Conservation (phyloP, 169 alveolate genomes). For the Cryptosporidium sp. region DNA sequence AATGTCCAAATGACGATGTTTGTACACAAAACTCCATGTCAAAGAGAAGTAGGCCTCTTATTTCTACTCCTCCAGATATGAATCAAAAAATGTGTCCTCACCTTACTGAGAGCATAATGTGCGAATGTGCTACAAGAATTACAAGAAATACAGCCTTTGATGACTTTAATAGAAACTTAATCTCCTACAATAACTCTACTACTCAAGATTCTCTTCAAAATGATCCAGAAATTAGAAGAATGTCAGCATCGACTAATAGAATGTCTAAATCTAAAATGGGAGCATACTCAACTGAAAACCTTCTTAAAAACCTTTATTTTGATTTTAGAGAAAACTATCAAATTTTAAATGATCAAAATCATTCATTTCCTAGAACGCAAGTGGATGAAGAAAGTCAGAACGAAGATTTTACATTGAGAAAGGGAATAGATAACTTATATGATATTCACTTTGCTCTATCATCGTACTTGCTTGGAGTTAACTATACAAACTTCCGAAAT, state of each 20-base stretch:
- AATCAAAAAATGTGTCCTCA: conserved; percentile 66
- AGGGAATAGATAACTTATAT: background rate
- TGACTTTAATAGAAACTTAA: conserved; percentile 15
- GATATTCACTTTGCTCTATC: conserved; percentile 14
- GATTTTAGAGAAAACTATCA: conserved; percentile 41
- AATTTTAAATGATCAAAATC: background rate
- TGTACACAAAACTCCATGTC: conserved; percentile 64
- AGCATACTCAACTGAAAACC: conserved; percentile 15
- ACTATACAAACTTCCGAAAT: conserved; percentile 30
- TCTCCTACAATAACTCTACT: background rate
- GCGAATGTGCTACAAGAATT: conserved; percentile 39
- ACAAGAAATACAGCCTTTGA: background rate
- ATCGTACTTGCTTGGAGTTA: conserved; percentile 50
- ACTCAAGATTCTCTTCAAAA: background rate
- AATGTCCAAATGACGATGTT: conserved; percentile 31
- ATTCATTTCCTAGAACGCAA: background rate
- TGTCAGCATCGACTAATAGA: background rate
- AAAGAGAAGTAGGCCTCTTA: conserved; percentile 65
- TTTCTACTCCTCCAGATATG: conserved; percentile 76
- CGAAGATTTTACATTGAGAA: background rate
- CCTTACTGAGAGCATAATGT: conserved; percentile 43
- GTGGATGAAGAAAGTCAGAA: background rate
- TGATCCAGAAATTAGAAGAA: background rate
- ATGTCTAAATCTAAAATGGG: conserved; percentile 8
- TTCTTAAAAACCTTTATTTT: conserved; percentile 12